Conservation (phyloP, 139 green algal species). For the Bryopsis sp. region DNA sequence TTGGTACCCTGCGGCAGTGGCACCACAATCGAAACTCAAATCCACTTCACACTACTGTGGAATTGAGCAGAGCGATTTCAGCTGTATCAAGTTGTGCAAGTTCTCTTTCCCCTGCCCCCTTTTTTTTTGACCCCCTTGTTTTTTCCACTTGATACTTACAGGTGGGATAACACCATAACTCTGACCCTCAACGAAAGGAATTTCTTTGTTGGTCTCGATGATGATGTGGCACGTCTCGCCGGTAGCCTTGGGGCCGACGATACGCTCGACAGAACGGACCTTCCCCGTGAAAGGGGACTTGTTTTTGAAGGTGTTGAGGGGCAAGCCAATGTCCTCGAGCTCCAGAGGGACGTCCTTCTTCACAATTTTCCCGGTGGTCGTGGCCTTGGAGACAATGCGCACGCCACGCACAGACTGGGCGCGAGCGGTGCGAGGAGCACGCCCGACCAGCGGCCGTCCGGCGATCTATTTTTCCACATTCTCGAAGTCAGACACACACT, state of each 20-base stretch:
- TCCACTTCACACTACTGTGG: too few relatives aligned
- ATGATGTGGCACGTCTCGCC: conserved; percentile 96
- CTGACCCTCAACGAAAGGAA: conserved; percentile 98
- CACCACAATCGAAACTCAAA: too few relatives aligned
- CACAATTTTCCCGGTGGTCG: conserved; percentile 20
- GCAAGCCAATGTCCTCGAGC: conserved; percentile 68
- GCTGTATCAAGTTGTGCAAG: too few relatives aligned
- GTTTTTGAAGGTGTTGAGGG: conserved; percentile 86
- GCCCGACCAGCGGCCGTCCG: background rate
- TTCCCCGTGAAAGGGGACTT: conserved; percentile 86
- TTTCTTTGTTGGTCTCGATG: conserved; percentile 88
- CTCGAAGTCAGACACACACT: too few relatives aligned
- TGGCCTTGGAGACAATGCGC: conserved; percentile 9
- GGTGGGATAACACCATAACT: conserved; percentile 97
- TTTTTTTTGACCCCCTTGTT: too few relatives aligned
- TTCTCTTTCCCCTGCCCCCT: too few relatives aligned
- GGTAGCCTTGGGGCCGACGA: conserved; percentile 92
- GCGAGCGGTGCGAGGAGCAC: too few relatives aligned
- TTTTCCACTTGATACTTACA: too few relatives aligned
- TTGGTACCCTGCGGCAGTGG: too few relatives aligned
- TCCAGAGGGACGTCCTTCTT: conserved; percentile 43
- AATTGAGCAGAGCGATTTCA: too few relatives aligned
- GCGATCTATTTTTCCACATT: too few relatives aligned
- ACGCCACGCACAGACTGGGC: background rate
- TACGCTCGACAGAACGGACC: conserved; percentile 84